phyloP scores from a whole-genome alignment of 345 rosid species.

The Cardamine chenopodiifolia region DNA sequence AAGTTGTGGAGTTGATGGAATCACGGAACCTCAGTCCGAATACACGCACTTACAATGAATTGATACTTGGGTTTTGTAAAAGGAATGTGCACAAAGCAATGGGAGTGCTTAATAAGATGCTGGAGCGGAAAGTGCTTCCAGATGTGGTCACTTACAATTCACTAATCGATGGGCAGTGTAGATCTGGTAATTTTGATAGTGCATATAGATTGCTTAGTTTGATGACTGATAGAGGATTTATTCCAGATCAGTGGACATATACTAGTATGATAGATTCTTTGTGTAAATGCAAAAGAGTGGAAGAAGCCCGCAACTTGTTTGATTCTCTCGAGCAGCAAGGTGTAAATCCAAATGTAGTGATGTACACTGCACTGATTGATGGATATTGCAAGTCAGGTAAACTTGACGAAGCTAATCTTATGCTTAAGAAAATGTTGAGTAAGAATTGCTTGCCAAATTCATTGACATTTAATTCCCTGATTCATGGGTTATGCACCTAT shows the following conservation, averaged over 20 bases:
- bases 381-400: slow-evolving; percentile 75
- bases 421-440: slow-evolving; percentile 63
- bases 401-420: slow-evolving; percentile 53
- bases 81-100: slow-evolving; percentile 82
- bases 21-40: slow-evolving; percentile 60
- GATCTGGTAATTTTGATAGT: slow-evolving; percentile 66
- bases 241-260: slow-evolving; percentile 79
- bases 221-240: slow-evolving; percentile 60
- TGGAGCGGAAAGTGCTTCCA: slow-evolving; percentile 56
- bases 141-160: slow-evolving; percentile 66
- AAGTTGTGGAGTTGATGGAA: slow-evolving; percentile 71
- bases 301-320: slow-evolving; percentile 67
- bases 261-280: slow-evolving; percentile 64
- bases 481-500: slow-evolving; percentile 69
- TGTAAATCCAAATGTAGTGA: slow-evolving; percentile 68
- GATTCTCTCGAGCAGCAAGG: slow-evolving; percentile 75
- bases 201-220: slow-evolving; percentile 71
- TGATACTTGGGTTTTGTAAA: slow-evolving; percentile 71
- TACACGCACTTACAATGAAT: slow-evolving; percentile 81
- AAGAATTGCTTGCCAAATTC: slow-evolving; percentile 66
- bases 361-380: slow-evolving; percentile 83
- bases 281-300: slow-evolving; percentile 68
- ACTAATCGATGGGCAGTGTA: slow-evolving; percentile 77
- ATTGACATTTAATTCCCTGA: slow-evolving; percentile 71
- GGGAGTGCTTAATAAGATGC: slow-evolving; percentile 64